phyloP scores from a whole-genome alignment of 2,329 filamentous ascomycete genomes.

The Xylaria digitata region DNA sequence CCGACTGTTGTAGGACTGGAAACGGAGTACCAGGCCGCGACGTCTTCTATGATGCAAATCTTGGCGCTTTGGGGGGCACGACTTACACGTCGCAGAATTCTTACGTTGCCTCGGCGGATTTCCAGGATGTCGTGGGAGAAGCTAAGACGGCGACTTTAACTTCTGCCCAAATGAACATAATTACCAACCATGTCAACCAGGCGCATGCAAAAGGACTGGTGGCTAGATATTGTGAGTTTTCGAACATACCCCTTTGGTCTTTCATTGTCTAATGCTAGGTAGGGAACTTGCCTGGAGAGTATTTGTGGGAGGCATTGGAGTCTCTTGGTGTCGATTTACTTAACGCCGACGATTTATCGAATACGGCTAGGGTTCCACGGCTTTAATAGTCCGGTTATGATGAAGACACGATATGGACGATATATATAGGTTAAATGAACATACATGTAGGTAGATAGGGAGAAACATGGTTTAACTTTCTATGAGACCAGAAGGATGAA shows the following conservation, averaged over 20 bases:
- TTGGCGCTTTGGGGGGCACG: conserved; percentile 37
- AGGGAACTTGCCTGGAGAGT: conserved; percentile 47
- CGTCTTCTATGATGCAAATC: conserved; percentile 47
- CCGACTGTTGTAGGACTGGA: conserved; percentile 23
- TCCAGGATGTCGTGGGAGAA: conserved; percentile 42
- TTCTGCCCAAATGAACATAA: conserved; percentile 27
- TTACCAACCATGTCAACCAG: conserved; percentile 39
- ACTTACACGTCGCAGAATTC: conserved; percentile 44
- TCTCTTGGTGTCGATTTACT: conserved; percentile 46
- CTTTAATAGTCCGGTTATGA: conserved; percentile 12
- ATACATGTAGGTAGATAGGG: neutral
- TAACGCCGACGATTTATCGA: conserved; percentile 46
- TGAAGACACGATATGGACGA: neutral
- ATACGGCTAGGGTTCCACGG: conserved; percentile 40
- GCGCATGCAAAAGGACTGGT: conserved; percentile 45
- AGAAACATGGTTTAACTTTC: neutral
- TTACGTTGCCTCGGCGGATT: conserved; percentile 48
- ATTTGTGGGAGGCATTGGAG: conserved; percentile 45
- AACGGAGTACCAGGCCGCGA: conserved; percentile 45
- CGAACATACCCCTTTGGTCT: neutral
- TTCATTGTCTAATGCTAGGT: conserved; percentile 31
- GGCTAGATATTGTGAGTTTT: conserved; percentile 48
- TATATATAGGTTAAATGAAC: neutral
- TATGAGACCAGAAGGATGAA: neutral
- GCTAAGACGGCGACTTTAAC: conserved; percentile 39